These are phyloP conservation scores for Podospora fimiseda DNA, from an alignment of 495 filamentous ascomycete genomes.

Conservation along the genomic window DNA sequence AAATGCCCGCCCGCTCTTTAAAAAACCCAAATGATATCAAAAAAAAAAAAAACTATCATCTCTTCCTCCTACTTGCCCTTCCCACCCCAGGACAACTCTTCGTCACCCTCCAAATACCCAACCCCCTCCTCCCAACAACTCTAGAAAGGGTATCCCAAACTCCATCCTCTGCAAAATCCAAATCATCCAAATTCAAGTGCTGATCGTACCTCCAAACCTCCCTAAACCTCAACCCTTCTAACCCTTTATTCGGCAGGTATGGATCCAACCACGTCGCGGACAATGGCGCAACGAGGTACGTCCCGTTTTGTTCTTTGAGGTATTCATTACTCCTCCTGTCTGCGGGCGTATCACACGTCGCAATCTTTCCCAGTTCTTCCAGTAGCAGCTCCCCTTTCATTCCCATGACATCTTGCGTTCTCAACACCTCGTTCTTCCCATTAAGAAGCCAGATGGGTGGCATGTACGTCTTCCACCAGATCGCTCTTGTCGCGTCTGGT, in stretches of 20 bases:
- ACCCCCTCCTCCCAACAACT: slow-evolving; percentile 72
- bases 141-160: slow-evolving; percentile 64
- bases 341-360: slow-evolving; percentile 51
- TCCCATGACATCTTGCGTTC: slow-evolving; percentile 80
- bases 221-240: slow-evolving; percentile 48
- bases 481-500: slow-evolving; percentile 57
- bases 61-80: slow-evolving; percentile 1
- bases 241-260: slow-evolving; percentile 44
- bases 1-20: not conserved
- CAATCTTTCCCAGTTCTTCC: slow-evolving; percentile 48
- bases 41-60: slow-evolving; percentile 1
- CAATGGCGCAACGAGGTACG: slow-evolving; percentile 63
- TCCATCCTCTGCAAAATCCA: slow-evolving; percentile 84
- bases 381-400: slow-evolving; percentile 57
- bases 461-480: slow-evolving; percentile 98
- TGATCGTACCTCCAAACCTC: slow-evolving; percentile 64
- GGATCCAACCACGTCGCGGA: slow-evolving; percentile 67
- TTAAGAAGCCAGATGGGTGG: slow-evolving; percentile 90
- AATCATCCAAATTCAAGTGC: slow-evolving; percentile 87
- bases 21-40: not conserved
- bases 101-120: slow-evolving; percentile 73
- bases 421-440: slow-evolving; percentile 58
- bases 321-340: slow-evolving; percentile 44
- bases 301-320: slow-evolving; percentile 45
- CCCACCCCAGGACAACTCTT: slow-evolving; percentile 37